Percentiles rank a stretch among this genome's conserved stretches.
phyloP scores from a whole-genome alignment of 257 asterid species.

The Ilex aquifolium region DNA sequence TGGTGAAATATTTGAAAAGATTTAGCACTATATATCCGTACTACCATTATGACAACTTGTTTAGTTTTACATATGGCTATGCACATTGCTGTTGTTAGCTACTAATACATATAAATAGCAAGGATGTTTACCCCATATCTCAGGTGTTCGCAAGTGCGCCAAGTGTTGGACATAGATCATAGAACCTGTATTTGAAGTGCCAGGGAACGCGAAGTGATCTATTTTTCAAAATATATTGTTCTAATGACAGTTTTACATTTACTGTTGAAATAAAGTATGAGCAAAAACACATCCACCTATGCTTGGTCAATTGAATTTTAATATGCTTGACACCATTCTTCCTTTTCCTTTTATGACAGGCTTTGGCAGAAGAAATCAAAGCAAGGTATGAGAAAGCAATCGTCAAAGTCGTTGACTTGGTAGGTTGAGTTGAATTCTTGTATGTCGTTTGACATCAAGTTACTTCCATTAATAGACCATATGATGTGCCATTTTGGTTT shows the following conservation, averaged over 20 bases:
- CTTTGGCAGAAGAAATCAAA: slow-evolving; percentile 71
- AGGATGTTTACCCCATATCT: too few relatives aligned
- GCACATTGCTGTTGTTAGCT: too few relatives aligned
- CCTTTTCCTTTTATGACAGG: slow-evolving; percentile 23
- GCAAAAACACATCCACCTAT: not conserved
- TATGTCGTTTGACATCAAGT: slow-evolving; percentile 6
- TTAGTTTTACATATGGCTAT: too few relatives aligned
- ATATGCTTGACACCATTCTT: not conserved
- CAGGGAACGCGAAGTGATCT: not conserved
- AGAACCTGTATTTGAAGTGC: not conserved
- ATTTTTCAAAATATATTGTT: not conserved
- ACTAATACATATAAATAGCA: too few relatives aligned
- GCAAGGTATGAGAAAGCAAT: slow-evolving; percentile 77
- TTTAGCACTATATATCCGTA: too few relatives aligned
- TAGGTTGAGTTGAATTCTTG: slow-evolving; percentile 21
- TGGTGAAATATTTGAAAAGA: too few relatives aligned
- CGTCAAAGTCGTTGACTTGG: slow-evolving; percentile 72
- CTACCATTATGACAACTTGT: too few relatives aligned
- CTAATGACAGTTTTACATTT: not conserved
- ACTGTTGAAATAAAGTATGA: not conserved
- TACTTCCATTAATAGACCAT: not conserved
- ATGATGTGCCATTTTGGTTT: not conserved
- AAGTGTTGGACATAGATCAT: too few relatives aligned
- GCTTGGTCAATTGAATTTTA: not conserved
- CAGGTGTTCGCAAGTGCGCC: too few relatives aligned